Evolutionary conservation across 441 rosid genomes (phyloP), one percentile per base, ranked within the genome.

Genomic region (Euphorbia corollata): DNA sequence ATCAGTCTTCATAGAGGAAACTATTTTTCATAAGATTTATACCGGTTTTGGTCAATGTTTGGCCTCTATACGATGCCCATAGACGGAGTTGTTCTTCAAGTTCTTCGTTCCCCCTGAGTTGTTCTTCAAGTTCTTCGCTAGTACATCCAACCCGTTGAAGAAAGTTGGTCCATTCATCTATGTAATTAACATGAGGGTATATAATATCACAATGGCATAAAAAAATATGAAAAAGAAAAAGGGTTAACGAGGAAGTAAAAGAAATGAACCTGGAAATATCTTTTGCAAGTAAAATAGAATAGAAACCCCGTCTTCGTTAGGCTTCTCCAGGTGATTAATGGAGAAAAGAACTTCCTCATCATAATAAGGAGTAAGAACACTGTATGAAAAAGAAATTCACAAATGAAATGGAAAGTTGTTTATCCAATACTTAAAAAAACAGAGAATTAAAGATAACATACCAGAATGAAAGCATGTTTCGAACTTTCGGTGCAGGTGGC

Each of bases 401-500:
- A 27, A 1, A 27, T 27, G 32, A 27, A 27, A 27, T 27, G 32
- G 4, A 27, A 27, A 27, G 1, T 27, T 27, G 32, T 27, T 27
- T 27, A 27, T 27, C 32, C 4, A 4, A 27, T 4, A 27, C 32
- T 27, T 1, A 27, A 27, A 27, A 27, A 27, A 27, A 27, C 4
- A 27, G 32, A 27, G 4, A 27, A 27, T n/a, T n/a, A n/a, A n/a
- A n/a, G n/a, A n/a, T 18, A 45, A 13, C 97, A 82, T 86, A 95
- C 99, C 98, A 90, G 84, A 92, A 96, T 51, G 98, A 89, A 77
- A 96, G 91, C 99, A 96, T 96, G 65, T 96, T 90, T 79, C 98
- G 97, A 79, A 96, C 99, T 96, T 90, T 92, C 65, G 99, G 99
- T 41, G 99, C 96, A 48, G 50, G 9, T 62, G 99, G 99, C 99